Conservation (phyloP, 2,329 filamentous ascomycete genomes). For the Cordyceps militaris region DNA sequence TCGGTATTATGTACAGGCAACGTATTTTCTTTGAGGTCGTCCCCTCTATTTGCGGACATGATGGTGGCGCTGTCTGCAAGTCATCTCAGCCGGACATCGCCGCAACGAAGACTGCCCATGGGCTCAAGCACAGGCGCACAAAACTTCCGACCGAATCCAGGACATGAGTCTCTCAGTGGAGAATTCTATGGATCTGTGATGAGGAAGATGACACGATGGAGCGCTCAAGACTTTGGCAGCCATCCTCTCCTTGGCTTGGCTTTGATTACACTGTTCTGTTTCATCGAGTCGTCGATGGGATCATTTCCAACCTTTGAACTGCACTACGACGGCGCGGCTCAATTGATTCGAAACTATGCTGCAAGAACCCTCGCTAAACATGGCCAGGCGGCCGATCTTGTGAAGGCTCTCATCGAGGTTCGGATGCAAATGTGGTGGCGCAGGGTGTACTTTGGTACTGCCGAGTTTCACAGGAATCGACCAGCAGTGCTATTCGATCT, state of each 20-base stretch:
- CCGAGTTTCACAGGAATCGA: conserved; percentile 12
- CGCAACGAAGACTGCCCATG: conserved; percentile 4
- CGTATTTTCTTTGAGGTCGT: not conserved
- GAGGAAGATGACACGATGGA: conserved; percentile 13
- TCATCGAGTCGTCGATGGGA: conserved; percentile 20
- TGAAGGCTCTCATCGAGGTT: conserved; percentile 16
- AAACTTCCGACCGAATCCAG: conserved; percentile 8
- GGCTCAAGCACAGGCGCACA: not conserved
- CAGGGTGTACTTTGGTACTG: conserved; percentile 18
- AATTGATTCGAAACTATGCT: not conserved
- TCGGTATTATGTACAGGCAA: not conserved
- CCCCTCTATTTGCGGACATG: conserved; percentile 1
- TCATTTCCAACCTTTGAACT: conserved; percentile 17
- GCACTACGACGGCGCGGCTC: conserved; percentile 12
- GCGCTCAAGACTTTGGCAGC: conserved; percentile 8
- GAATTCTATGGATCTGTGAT: conserved; percentile 13
- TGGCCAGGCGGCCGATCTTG: not conserved
- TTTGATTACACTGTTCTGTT: conserved; percentile 18
- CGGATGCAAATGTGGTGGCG: conserved; percentile 22
- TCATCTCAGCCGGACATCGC: conserved; percentile 10
- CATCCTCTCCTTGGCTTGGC: conserved; percentile 11
- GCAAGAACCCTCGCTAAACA: not conserved
- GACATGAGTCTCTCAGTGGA: conserved; percentile 12
- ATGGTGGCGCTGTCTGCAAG: conserved; percentile 11
- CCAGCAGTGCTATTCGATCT: not conserved